phyloP scores from a whole-genome alignment of 345 rosid species.

The Euphorbia tirucalli region DNA sequence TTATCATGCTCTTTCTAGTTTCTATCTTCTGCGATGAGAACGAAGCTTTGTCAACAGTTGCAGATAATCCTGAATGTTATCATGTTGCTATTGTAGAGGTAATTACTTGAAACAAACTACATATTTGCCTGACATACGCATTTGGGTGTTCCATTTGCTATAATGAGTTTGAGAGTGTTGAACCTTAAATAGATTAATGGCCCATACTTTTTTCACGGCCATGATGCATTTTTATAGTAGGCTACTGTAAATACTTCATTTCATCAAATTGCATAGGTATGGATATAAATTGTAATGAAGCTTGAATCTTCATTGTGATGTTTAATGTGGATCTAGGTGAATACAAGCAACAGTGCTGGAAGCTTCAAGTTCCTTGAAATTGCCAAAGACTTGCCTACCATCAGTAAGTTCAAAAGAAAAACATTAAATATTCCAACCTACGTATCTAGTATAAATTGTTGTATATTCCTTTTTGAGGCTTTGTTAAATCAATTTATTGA shows the following conservation, averaged over 20 bases:
- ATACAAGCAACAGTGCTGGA: conserved; percentile 35
- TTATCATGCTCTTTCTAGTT: conserved; percentile 46
- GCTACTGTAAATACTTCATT: background rate
- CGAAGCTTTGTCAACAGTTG: conserved; percentile 68
- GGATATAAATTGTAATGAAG: background rate
- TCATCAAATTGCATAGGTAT: background rate
- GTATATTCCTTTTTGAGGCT: background rate
- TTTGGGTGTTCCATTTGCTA: background rate
- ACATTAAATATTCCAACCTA: background rate
- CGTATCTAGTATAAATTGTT: background rate
- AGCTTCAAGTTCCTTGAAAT: conserved; percentile 76
- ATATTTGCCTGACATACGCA: background rate
- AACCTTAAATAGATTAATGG: background rate
- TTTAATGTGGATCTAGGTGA: conserved; percentile 45
- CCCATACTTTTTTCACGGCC: background rate
- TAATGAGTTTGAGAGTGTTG: background rate
- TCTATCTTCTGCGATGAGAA: conserved; percentile 62
- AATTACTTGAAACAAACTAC: conserved; percentile 10
- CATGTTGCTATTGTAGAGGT: conserved; percentile 92
- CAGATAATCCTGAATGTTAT: conserved; percentile 59
- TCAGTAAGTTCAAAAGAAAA: conserved; percentile 50
- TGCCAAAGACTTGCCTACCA: conserved; percentile 78
- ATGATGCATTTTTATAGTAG: too few species aligned
- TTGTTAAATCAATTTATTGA: background rate
- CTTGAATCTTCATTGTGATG: conserved; percentile 6